Conservation (phyloP, 345 rosid species). For the Populus tremula region DNA sequence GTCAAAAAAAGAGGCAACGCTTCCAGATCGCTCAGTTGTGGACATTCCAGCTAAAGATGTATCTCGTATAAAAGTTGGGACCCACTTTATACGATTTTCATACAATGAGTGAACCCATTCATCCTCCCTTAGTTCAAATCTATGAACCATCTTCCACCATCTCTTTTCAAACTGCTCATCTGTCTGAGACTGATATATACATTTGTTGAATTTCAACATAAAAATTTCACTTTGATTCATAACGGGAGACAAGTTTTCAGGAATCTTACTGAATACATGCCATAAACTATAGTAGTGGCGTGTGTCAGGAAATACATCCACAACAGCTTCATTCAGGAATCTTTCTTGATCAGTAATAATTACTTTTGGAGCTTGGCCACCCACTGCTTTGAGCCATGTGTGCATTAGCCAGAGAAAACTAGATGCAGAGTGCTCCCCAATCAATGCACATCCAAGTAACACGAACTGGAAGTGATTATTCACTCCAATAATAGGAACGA, state of each 20-base stretch:
- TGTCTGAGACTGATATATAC: slow-evolving; percentile 39
- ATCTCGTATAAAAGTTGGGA: slow-evolving; percentile 34
- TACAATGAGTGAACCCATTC: slow-evolving; percentile 37
- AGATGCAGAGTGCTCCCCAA: slow-evolving; percentile 31
- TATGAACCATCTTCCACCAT: slow-evolving; percentile 43
- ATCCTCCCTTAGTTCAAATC: slow-evolving; percentile 30
- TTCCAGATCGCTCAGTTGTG: slow-evolving; percentile 28
- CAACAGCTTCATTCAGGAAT: slow-evolving; percentile 35
- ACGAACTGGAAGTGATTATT: slow-evolving; percentile 42
- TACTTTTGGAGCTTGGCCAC: slow-evolving; percentile 36
- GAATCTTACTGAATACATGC: slow-evolving; percentile 37
- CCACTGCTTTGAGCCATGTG: slow-evolving; percentile 41
- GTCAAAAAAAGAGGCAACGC: slow-evolving; percentile 40
- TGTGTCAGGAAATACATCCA: slow-evolving; percentile 30
- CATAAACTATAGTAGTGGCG: slow-evolving; percentile 43
- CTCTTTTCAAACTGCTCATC: slow-evolving; percentile 39
- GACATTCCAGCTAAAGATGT: slow-evolving; percentile 40
- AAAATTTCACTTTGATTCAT: slow-evolving; percentile 26
- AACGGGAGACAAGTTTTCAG: slow-evolving; percentile 20
- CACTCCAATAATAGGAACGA: slow-evolving; percentile 42
- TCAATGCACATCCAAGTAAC: slow-evolving; percentile 43
- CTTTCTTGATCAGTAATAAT: slow-evolving; percentile 38
- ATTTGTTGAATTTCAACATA: slow-evolving; percentile 28
- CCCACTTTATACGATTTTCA: slow-evolving; percentile 43
- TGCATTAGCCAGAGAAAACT: slow-evolving; percentile 38